phyloP scores from a whole-genome alignment of 2,329 filamentous ascomycete species.

The Trichophyton schoenleinii region DNA sequence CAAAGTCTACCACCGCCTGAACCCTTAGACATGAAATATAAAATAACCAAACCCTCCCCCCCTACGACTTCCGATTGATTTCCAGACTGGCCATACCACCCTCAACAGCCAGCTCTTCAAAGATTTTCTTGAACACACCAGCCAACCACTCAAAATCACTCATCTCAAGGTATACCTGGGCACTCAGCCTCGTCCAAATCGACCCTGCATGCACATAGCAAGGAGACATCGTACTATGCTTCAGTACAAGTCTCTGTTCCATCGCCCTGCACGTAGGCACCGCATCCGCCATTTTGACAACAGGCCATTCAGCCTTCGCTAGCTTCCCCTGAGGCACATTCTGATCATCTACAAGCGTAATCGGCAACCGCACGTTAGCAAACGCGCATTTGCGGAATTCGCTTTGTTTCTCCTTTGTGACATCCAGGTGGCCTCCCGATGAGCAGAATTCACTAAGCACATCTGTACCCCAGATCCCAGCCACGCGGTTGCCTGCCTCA shows the following conservation, averaged over 20 bases:
- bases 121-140: slow-evolving; percentile 45
- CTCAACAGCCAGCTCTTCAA: slow-evolving; percentile 34
- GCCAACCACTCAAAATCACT: slow-evolving; percentile 65
- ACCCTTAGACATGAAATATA: background rate
- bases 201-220: slow-evolving; percentile 48
- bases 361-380: slow-evolving; percentile 60
- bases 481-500: slow-evolving; percentile 49
- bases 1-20: background rate
- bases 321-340: background rate
- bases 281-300: slow-evolving; percentile 31
- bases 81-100: background rate
- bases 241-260: slow-evolving; percentile 38
- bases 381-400: slow-evolving; percentile 53
- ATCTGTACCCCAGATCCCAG: slow-evolving; percentile 53
- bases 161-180: slow-evolving; percentile 71
- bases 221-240: slow-evolving; percentile 61
- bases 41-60: background rate
- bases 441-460: slow-evolving; percentile 47
- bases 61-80: background rate
- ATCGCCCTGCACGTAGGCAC: slow-evolving; percentile 46
- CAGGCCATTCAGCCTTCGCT: slow-evolving; percentile 8
- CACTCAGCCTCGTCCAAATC: slow-evolving; percentile 63
- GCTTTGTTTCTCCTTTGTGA: background rate
- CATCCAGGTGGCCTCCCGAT: slow-evolving; percentile 13
- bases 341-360: slow-evolving; percentile 30